Percentiles rank a stretch among this genome's conserved stretches.
Evolutionary conservation across 306 rosid species (phyloP).

Genomic region (Prunus mume): DNA sequence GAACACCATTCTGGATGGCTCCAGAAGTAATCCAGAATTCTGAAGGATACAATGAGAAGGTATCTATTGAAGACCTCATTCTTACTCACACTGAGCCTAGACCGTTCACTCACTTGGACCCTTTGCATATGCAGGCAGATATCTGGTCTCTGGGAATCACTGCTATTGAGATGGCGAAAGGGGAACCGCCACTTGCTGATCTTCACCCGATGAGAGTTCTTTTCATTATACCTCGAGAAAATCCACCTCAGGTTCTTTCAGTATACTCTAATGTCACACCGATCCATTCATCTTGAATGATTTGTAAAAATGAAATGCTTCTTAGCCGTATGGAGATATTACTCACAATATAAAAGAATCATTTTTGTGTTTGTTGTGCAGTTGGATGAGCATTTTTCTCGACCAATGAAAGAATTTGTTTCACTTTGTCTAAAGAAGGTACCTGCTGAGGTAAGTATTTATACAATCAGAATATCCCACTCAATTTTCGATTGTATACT

Average conservation of each 20-base stretch:
- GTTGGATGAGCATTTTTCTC: conserved; percentile 99
- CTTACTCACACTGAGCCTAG: conserved; percentile 15
- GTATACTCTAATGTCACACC: background rate
- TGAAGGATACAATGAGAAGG: conserved; percentile 99
- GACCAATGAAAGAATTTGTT: conserved; percentile 92
- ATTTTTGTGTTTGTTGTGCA: conserved; percentile 43
- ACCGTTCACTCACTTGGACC: conserved; percentile 23
- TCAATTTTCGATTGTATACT: background rate
- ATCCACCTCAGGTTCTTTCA: conserved; percentile 85
- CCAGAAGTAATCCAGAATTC: conserved; percentile 98
- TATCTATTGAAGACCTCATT: conserved; percentile 26
- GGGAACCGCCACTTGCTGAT: conserved; percentile 99
- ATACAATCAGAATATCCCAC: conserved; percentile 1
- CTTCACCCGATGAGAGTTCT: conserved; percentile 99
- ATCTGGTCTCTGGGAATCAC: conserved; percentile 98
- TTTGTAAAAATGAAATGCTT: conserved; percentile 8
- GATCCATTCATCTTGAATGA: conserved; percentile 1
- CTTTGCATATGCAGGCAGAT: conserved; percentile 79
- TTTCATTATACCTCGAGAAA: conserved; percentile 96
- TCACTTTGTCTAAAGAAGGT: conserved; percentile 85
- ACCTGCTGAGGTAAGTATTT: conserved; percentile 83
- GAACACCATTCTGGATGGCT: conserved; percentile 99
- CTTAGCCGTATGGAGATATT: conserved; percentile 12
- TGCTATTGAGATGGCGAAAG: conserved; percentile 99
- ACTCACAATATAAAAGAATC: conserved; percentile 16